Evolutionary conservation across 176 grass and related monocot species (phyloP).

Genomic region (Musa schizocarpa): DNA sequence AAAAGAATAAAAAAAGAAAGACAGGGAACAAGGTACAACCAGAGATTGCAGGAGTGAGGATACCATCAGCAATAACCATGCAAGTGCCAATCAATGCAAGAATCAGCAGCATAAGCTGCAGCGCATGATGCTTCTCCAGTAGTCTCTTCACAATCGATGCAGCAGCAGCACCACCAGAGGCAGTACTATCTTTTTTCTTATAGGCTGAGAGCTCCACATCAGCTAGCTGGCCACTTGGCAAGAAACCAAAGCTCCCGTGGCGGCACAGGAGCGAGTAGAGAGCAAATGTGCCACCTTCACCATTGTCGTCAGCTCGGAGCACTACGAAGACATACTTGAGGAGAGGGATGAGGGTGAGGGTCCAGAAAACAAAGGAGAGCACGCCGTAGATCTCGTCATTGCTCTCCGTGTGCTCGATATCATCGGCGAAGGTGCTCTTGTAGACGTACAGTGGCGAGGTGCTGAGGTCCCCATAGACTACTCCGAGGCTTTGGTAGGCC

Average conservation of each 20-base stretch:
- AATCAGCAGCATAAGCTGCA: slow-evolving; percentile 63
- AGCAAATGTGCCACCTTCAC: slow-evolving; percentile 98
- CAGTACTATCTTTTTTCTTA: slow-evolving; percentile 20
- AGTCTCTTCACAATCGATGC: slow-evolving; percentile 27
- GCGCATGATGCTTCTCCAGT: slow-evolving; percentile 50
- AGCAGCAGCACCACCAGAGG: not conserved
- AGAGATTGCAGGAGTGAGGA: slow-evolving; percentile 82
- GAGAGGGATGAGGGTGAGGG: slow-evolving; percentile 74
- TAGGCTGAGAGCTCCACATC: slow-evolving; percentile 38
- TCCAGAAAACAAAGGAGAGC: slow-evolving; percentile 98
- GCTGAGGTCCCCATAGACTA: slow-evolving; percentile 82
- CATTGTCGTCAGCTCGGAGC: slow-evolving; percentile 70
- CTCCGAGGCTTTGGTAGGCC: slow-evolving; percentile 85
- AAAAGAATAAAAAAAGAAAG: not conserved
- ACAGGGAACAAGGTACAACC: slow-evolving; percentile 32
- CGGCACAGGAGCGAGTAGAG: slow-evolving; percentile 93
- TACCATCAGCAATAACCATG: slow-evolving; percentile 92
- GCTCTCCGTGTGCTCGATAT: slow-evolving; percentile 71
- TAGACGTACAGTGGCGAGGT: slow-evolving; percentile 89
- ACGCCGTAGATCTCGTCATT: slow-evolving; percentile 98
- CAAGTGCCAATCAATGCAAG: slow-evolving; percentile 71
- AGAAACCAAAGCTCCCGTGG: slow-evolving; percentile 45
- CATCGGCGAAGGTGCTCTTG: slow-evolving; percentile 79
- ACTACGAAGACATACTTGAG: slow-evolving; percentile 82
- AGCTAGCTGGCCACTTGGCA: slow-evolving; percentile 42